phyloP scores from a whole-genome alignment of 192 early-diverging fungal species.

The Podila horticola region DNA sequence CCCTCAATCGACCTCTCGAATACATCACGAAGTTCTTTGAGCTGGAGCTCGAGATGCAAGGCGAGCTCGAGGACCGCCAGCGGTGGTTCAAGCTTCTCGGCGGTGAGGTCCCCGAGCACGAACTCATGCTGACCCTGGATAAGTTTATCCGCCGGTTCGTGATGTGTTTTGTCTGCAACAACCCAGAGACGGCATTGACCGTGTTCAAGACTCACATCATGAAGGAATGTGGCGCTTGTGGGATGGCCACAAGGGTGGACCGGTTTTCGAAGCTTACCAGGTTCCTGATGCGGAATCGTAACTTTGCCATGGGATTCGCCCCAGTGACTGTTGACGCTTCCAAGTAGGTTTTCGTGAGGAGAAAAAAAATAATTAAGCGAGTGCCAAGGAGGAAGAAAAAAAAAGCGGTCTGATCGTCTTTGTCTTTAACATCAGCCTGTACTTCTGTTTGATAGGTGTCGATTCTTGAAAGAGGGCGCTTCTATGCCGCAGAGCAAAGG shows the following conservation, averaged over 20 bases:
- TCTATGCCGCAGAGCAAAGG: conserved; percentile 42
- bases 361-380: too few relatives aligned
- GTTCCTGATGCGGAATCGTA: conserved; percentile 31
- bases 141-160: conserved; percentile 96
- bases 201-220: conserved; percentile 38
- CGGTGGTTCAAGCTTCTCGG: conserved; percentile 38
- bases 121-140: conserved; percentile 68
- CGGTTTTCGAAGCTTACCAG: conserved; percentile 59
- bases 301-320: conserved; percentile 35
- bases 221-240: conserved; percentile 52
- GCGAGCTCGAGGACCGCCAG: conserved; percentile 34
- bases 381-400: not conserved
- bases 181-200: conserved; percentile 94
- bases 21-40: conserved; percentile 46
- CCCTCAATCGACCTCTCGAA: conserved; percentile 42
- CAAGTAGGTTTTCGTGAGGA: conserved; percentile 15
- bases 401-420: not conserved
- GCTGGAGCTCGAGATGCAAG: conserved; percentile 44
- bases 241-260: conserved; percentile 54
- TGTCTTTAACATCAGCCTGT: not conserved
- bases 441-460: conserved; percentile 17
- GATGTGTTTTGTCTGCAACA: conserved; percentile 89
- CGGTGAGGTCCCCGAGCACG: conserved; percentile 15
- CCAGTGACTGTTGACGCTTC: conserved; percentile 17
- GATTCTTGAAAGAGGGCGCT: conserved; percentile 86